Percentiles rank a stretch among this genome's conserved stretches.
phyloP scores from a whole-genome alignment of 768 basidiomycete genomes.

The Sporobolomyces pararoseus region DNA sequence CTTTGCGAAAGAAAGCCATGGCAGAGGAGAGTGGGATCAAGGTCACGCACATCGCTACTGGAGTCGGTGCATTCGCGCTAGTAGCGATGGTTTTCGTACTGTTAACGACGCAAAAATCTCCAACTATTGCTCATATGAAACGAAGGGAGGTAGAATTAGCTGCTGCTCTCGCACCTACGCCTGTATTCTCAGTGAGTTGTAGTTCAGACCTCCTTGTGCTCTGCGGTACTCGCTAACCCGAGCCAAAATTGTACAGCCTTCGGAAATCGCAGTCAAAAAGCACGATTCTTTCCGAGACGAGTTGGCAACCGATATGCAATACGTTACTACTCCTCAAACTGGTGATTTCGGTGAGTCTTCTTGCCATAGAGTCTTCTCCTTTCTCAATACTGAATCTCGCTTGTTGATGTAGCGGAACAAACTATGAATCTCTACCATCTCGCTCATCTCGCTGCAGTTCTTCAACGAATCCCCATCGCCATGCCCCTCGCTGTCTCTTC shows the following conservation, averaged over 20 bases:
- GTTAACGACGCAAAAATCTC: constrained; percentile 5
- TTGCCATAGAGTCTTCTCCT: too few relatives aligned
- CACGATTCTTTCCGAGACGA: constrained; percentile 39
- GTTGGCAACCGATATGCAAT: constrained; percentile 20
- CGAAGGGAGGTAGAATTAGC: constrained; percentile 29
- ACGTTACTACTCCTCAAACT: constrained; percentile 29
- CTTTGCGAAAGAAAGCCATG: constrained; percentile 16
- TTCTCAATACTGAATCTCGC: rapidly evolving
- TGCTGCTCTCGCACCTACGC: constrained; percentile 17
- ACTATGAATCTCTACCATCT: constrained; percentile 41
- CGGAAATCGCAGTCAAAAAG: not conserved
- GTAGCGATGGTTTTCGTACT: constrained; percentile 17
- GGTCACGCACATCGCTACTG: constrained; percentile 13
- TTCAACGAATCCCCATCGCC: constrained; percentile 34
- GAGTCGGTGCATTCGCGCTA: constrained; percentile 15
- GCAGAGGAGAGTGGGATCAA: not conserved
- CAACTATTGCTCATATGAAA: constrained; percentile 34
- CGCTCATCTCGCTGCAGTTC: constrained; percentile 27
- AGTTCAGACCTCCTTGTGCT: too few relatives aligned
- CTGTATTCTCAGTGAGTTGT: not conserved
- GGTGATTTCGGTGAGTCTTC: constrained; percentile 30
- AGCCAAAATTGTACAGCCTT: not conserved
- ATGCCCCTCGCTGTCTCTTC: constrained; percentile 30
- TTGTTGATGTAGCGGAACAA: constrained; percentile 25
- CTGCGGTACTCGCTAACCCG: too few relatives aligned